Conservation (phyloP, 2,329 filamentous ascomycete genomes). For the Aspergillus caelatus region DNA sequence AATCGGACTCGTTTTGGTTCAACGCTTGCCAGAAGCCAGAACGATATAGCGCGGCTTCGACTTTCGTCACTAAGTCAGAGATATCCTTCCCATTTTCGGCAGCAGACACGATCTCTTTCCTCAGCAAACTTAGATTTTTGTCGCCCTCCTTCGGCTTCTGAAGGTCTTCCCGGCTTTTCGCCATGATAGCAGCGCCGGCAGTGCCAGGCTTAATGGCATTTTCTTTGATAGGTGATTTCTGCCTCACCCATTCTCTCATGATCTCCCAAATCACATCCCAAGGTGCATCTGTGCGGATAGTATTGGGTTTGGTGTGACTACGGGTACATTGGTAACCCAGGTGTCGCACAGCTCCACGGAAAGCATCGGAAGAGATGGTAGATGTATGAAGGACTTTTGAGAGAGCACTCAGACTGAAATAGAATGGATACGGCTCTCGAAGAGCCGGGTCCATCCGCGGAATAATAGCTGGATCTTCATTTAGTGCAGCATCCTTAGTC, state of each 20-base stretch:
- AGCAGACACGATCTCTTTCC: slow-evolving; percentile 40
- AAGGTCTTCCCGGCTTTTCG: slow-evolving; percentile 40
- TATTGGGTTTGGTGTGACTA: slow-evolving; percentile 86
- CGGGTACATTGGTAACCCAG: slow-evolving; percentile 82
- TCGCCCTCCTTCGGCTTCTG: slow-evolving; percentile 36
- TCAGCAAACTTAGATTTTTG: slow-evolving; percentile 33
- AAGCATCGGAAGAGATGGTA: slow-evolving; percentile 75
- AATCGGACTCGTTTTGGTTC: slow-evolving; percentile 1
- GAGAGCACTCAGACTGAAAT: slow-evolving; percentile 74
- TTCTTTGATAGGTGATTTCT: slow-evolving; percentile 76
- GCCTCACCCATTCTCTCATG: slow-evolving; percentile 87
- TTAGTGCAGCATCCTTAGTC: slow-evolving; percentile 17
- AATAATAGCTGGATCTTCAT: slow-evolving; percentile 36
- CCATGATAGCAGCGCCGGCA: slow-evolving; percentile 72
- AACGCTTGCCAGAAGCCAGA: slow-evolving; percentile 30
- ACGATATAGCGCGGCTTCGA: slow-evolving; percentile 50
- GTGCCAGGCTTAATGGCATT: slow-evolving; percentile 70
- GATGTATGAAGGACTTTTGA: slow-evolving; percentile 76
- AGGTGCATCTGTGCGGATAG: slow-evolving; percentile 90
- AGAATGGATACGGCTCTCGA: slow-evolving; percentile 80
- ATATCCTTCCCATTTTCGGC: slow-evolving; percentile 37
- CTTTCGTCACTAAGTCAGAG: slow-evolving; percentile 43
- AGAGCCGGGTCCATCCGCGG: slow-evolving; percentile 61
- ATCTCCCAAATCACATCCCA: slow-evolving; percentile 91
- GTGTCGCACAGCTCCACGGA: slow-evolving; percentile 78